Evolutionary conservation across 2,329 filamentous ascomycete species (phyloP).

Genomic region (Helminthosporium solani): DNA sequence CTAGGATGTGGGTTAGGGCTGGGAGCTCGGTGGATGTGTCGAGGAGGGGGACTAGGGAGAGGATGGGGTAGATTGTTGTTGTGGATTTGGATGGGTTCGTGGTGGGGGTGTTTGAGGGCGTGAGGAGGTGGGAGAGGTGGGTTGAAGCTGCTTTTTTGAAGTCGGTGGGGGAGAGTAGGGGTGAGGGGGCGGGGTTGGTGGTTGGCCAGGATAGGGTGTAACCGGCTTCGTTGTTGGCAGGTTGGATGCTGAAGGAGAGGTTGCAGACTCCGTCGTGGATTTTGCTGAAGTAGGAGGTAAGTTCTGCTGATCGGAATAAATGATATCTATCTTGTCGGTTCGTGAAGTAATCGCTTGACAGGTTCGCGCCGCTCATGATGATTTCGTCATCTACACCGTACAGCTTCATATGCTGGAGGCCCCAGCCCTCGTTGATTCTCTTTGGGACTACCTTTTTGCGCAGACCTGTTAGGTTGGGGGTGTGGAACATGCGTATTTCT

Average conservation of each 20-base stretch:
- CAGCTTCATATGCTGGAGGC: constrained; percentile 97
- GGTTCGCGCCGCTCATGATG: constrained; percentile 84
- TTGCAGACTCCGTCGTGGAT: constrained; percentile 76
- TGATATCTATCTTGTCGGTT: constrained; percentile 95
- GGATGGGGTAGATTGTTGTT: constrained; percentile 75
- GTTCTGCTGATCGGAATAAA: constrained; percentile 73
- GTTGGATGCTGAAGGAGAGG: constrained; percentile 78
- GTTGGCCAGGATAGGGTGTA: constrained; percentile 71
- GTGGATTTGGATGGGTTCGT: constrained; percentile 26
- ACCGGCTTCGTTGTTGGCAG: constrained; percentile 54
- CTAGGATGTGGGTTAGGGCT: constrained; percentile 72
- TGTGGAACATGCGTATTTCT: constrained; percentile 96
- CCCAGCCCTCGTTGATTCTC: constrained; percentile 97
- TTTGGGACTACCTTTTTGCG: constrained; percentile 81
- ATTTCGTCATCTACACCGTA: constrained; percentile 96
- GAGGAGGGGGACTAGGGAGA: constrained; percentile 85
- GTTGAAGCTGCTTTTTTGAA: constrained; percentile 71
- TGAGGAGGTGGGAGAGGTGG: constrained; percentile 66
- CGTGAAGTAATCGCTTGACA: constrained; percentile 93
- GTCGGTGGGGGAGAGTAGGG: constrained; percentile 65
- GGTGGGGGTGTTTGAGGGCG: constrained; percentile 46
- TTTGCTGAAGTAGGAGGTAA: constrained; percentile 78
- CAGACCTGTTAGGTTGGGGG: constrained; percentile 86
- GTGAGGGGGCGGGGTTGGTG: constrained; percentile 72
- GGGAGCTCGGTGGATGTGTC: constrained; percentile 88